Base-by-base conservation (phyloP, 2,329 filamentous ascomycete genomes). In the Fonsecaea monophora region DNA sequence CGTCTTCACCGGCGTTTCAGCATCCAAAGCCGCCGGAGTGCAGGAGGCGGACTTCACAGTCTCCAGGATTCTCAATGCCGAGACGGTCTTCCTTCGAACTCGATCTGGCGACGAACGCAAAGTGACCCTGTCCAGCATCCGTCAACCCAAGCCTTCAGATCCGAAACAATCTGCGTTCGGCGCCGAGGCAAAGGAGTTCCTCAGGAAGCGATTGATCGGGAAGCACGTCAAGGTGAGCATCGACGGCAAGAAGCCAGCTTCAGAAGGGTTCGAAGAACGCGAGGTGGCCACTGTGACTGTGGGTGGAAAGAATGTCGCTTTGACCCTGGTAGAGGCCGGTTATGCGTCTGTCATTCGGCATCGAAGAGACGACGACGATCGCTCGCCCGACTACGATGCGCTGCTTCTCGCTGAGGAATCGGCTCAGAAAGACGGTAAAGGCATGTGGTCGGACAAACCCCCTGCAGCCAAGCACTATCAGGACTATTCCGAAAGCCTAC, bases 291-390 rank as follows among this genome's bases (percentile, higher is more conserved):
- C 94, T 0, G 86, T 99, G 53, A 89, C 88, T 0, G 85, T 90
- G 60, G 92, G 91, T 77, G 90, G 90, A 79, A 95, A 94, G 81
- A 98, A 98, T 77, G 84, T 98, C 69, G 93, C 90, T 68, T 81
- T 98, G 45, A 78, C 87, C 60, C 83, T 98, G 45, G 92, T 98
- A n/a, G 92, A 97, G 80, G 92, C 91, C 71, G 95, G 95, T 35
- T 97, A 94, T 82, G 92, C 90, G 30, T 94, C 94, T 0, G 95
- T 99, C 8, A 96, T 99, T 75, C 90, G 95, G 68, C 95, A 99
- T 81, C 89, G 94, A 71, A 92, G 94, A 80, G 94, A 98, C 75
- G 95, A 99, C 76, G 92, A 92, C 3, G 95, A 99, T 78, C 87
- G 95, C 61, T 94, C 94, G 57, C 90, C 94, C 18, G 94, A 97